Conservation (phyloP, 2,329 filamentous ascomycete species). For the Corinectria fuckeliana region DNA sequence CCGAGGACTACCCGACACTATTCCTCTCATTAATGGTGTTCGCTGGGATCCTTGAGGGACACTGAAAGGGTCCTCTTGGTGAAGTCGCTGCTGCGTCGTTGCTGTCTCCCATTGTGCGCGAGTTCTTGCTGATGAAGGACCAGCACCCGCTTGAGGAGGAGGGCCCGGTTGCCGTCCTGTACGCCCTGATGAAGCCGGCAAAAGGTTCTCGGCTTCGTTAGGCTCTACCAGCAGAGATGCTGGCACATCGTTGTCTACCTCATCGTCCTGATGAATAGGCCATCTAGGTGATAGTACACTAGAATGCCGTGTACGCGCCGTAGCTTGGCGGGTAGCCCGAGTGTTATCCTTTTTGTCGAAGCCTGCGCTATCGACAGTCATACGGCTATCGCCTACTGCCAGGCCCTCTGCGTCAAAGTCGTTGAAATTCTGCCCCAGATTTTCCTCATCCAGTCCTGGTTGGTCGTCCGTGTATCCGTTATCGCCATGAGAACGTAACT, state of each 20-base stretch:
- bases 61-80: conserved; percentile 46
- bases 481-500: conserved; percentile 51
- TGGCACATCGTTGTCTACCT: conserved; percentile 65
- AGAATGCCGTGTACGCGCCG: conserved; percentile 22
- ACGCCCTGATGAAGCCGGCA: conserved; percentile 28
- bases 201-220: conserved; percentile 41
- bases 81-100: conserved; percentile 59
- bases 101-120: conserved; percentile 62
- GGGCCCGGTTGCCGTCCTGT: conserved; percentile 15
- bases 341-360: conserved; percentile 29
- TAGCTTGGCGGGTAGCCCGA: conserved; percentile 13
- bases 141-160: conserved; percentile 35
- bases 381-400: conserved; percentile 53
- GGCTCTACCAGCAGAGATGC: conserved; percentile 67
- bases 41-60: conserved; percentile 28
- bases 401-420: conserved; percentile 57
- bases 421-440: conserved; percentile 58
- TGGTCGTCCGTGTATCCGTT: conserved; percentile 50
- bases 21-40: conserved; percentile 39
- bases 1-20: conserved; percentile 49
- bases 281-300: conserved; percentile 30
- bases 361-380: conserved; percentile 49
- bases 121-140: conserved; percentile 51
- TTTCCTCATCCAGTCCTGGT: conserved; percentile 59
- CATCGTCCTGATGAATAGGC: conserved; percentile 53